Evolutionary conservation across 257 asterid genomes (phyloP), one percentile per base, ranked within the genome.

Genomic region (Fraxinus excelsior): DNA sequence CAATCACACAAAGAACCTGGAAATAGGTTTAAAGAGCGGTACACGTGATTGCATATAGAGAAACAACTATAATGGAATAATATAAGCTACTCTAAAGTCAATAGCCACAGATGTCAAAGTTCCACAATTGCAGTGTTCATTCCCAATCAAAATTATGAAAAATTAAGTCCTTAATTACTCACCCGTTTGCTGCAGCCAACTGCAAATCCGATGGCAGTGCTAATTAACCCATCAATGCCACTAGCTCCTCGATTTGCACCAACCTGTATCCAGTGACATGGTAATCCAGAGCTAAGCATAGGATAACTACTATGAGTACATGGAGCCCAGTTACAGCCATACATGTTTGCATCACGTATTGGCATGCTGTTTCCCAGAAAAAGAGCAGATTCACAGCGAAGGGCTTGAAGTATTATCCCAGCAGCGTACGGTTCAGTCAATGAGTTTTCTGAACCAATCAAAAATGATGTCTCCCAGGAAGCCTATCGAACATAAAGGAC

Each of bases 331-430:
- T 82, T 90, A 86, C 85, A 84, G 19, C 93, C 96, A 66, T 89
- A 96, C 97, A 90, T 96, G 86, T 96, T 98, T 25, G 95, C 93
- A 80, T 96, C 99, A 72, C 98, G 98, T 74, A 96, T 81, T 13
- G 99, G 90, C 99, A 96, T 96, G 96, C 99, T 96, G 91, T 96
- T 96, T 71, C 99, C 99, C 23, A 88, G 78, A 86, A 96, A 96
- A 74, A 96, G 70, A 78, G 99, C 93, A 74, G 98, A 91, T 64
- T 91, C 96, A 77, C 90, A 85, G 38, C 79, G 87, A 79, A 93
- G 82, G 28, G 86, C 78, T 85, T 91, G 97, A 72, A 87, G 86
- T 76, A 88, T 85, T 74, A 83, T 83, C 71, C 90, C 89, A 65
- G 99, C 97, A 73, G 92, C 96, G 72, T 86, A 93, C 67, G 99